Evolutionary conservation across 768 basidiomycete species (phyloP).

Genomic region (Clavaria fumosa): DNA sequence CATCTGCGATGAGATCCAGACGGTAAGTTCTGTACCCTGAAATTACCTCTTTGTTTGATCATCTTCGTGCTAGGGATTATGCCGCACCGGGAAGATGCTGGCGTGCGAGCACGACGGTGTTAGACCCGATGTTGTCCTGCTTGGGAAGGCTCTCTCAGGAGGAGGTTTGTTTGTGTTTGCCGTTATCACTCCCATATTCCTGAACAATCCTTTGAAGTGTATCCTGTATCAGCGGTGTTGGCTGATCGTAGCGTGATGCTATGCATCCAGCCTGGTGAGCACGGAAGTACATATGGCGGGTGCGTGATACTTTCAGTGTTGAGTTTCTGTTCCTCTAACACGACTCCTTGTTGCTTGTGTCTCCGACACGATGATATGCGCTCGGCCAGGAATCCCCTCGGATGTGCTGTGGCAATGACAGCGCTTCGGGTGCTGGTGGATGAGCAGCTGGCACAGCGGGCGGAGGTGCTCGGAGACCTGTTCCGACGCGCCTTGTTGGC

Average conservation of each 20-base stretch:
- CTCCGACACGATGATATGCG: constrained; percentile 3
- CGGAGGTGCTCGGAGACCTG: constrained; percentile 58
- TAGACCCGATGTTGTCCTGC: constrained; percentile 80
- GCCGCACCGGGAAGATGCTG: constrained; percentile 88
- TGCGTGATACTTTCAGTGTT: constrained; percentile 24
- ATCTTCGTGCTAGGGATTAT: constrained; percentile 45
- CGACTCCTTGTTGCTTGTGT: no score
- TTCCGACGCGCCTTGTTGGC: constrained; percentile 56
- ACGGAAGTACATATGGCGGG: constrained; percentile 94
- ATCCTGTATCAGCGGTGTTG: constrained; percentile 92
- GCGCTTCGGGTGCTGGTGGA: constrained; percentile 84
- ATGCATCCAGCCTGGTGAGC: constrained; percentile 88
- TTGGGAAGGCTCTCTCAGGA: constrained; percentile 95
- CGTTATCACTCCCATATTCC: background rate
- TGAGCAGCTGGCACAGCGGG: constrained; percentile 73
- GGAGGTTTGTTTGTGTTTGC: constrained; percentile 42
- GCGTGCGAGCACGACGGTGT: constrained; percentile 78
- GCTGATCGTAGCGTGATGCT: constrained; percentile 88
- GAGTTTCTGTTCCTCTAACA: no score
- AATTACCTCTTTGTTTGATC: constrained; percentile 3
- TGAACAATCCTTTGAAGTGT: constrained; percentile 34
- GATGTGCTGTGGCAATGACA: constrained; percentile 90
- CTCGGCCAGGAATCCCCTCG: constrained; percentile 66
- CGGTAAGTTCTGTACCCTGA: constrained; percentile 30
- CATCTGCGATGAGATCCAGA: constrained; percentile 98